Evolutionary conservation across 805 yeast species (phyloP).

Genomic region (Wickerhamomyces queroliae): DNA sequence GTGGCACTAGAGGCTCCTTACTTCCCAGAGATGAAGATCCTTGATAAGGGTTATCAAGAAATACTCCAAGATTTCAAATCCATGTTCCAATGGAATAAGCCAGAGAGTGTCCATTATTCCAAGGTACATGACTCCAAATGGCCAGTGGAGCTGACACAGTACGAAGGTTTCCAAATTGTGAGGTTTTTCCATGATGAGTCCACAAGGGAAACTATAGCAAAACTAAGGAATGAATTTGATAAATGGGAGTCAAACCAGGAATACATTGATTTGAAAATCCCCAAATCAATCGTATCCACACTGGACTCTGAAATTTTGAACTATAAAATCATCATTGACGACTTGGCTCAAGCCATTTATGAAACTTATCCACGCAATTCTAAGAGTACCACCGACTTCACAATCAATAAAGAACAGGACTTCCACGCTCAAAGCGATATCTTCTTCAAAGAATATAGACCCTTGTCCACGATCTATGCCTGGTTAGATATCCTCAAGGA

Average conservation of each 20-base stretch:
- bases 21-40: not conserved
- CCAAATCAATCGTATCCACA: conserved; percentile 5
- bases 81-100: not conserved
- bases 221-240: conserved; percentile 16
- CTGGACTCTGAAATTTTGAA: conserved; percentile 12
- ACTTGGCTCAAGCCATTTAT: conserved; percentile 49
- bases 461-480: conserved; percentile 58
- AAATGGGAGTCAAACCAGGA: conserved; percentile 46
- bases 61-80: not conserved
- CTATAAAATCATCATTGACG: conserved; percentile 42
- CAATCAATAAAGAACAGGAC: conserved; percentile 4
- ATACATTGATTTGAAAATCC: conserved; percentile 40
- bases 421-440: conserved; percentile 32
- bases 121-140: conserved; percentile 1
- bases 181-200: conserved; percentile 7
- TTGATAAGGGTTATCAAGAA: conserved; percentile 1
- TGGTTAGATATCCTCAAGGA: conserved; percentile 63
- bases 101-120: not conserved
- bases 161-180: conserved; percentile 14
- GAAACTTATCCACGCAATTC: conserved; percentile 44
- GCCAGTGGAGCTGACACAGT: conserved; percentile 18
- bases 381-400: conserved; percentile 4
- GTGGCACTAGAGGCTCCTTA: not conserved
- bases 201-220: conserved; percentile 1
- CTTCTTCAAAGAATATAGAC: conserved; percentile 68